Percentiles rank a stretch among this genome's conserved stretches.
Conservation (phyloP, 108 stramenopile species). For the Pseudonitzschia delicatissima region DNA sequence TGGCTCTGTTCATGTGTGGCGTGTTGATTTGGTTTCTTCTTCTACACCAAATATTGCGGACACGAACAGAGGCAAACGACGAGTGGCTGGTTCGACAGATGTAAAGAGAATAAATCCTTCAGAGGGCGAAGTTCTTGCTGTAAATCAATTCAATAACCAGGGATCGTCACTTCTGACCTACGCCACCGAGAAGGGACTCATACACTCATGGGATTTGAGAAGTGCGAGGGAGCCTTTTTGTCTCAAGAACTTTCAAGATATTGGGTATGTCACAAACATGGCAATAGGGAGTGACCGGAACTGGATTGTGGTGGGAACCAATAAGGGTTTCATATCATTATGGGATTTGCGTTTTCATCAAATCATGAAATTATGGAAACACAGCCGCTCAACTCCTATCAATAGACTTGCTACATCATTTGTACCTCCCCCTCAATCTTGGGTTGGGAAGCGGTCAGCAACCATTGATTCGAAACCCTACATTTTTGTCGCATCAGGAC, state of each 20-base stretch:
- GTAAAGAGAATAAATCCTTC: constrained; percentile 46
- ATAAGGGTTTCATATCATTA: constrained; percentile 50
- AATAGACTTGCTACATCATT: constrained; percentile 85
- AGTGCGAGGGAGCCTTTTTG: constrained; percentile 72
- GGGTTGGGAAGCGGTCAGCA: constrained; percentile 24
- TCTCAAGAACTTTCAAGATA: constrained; percentile 72
- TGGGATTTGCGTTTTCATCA: constrained; percentile 85
- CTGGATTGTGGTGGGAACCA: constrained; percentile 88
- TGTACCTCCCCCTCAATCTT: constrained; percentile 54
- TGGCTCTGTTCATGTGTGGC: constrained; percentile 88
- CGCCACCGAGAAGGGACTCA: constrained; percentile 73
- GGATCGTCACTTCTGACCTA: constrained; percentile 78
- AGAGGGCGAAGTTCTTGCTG: constrained; percentile 87
- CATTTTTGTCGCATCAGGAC: constrained; percentile 83
- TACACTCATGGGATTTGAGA: constrained; percentile 85
- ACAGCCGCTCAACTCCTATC: constrained; percentile 72
- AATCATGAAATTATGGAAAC: constrained; percentile 86
- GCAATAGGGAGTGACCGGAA: constrained; percentile 84
- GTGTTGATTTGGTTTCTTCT: constrained; percentile 65
- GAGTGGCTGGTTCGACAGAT: constrained; percentile 62
- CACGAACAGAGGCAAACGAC: constrained; percentile 28
- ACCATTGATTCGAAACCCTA: constrained; percentile 57
- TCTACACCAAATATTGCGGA: constrained; percentile 20
- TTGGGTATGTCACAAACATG: constrained; percentile 84
- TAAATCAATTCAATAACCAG: constrained; percentile 90